Base-by-base conservation (phyloP, 2,329 filamentous ascomycete species). In the Apiospora arundinis region DNA sequence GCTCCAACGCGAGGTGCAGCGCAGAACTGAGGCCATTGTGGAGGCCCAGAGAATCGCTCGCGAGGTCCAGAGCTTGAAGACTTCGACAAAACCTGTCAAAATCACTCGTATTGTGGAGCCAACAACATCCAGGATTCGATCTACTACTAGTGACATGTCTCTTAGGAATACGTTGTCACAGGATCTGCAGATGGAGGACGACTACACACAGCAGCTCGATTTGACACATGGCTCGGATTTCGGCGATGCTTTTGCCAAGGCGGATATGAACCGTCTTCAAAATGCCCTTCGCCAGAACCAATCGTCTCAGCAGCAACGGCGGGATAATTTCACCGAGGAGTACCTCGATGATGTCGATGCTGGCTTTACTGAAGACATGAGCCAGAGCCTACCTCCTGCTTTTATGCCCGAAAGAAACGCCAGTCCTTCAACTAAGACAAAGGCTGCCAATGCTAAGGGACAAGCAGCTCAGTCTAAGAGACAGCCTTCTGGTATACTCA, bases 181-280 rank as follows among this genome's bases (percentile, higher is more conserved):
- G 37, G 79, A 78, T 68, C 75, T 80, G 73, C 77, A 79, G 60
- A 76, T 80, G 48, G 79, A 82, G 67, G 81, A 83, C 12, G 81
- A 83, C 71, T 81, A 78, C 40, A 82, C 81, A 12, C 78, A 77
- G 65, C 79, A 82, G 72, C 76, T 82, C 63, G 75, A 82, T 70
- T 74, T 82, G 37, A 80, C 78, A 7, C 78, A 80, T 56, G 80
- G 78, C 25, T 80, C 80, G 18, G 78, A 80, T 68, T 80, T 78
- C 69, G 77, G 74, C 42, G 78, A 76, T 74, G 75, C 79, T 67
- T 77, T 80, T 74, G 77, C 78, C 45, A 73, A 75, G 63, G 77
- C 76, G 69, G 77, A 76, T 66, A 74, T 76, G 70, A 72, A 72
- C 40, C 71, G 71, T 46, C 32, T 75, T 60, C 70, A 74, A 46